Percentiles rank a stretch among this genome's conserved stretches.
Evolutionary conservation across 129 eudicot species (phyloP).

Genomic region (Kitagawia praeruptora): DNA sequence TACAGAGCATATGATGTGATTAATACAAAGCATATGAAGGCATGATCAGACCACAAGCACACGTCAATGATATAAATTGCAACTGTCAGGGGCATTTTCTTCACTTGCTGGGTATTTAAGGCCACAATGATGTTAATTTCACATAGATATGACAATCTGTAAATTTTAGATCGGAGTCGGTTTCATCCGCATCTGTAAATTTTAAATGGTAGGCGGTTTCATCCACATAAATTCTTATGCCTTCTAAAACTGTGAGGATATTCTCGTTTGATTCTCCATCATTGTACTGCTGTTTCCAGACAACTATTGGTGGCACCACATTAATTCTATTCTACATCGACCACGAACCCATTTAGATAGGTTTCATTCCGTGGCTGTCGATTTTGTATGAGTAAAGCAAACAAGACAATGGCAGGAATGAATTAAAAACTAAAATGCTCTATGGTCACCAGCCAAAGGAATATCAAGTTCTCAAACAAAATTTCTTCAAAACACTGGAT

Average conservation of each 20-base stretch:
- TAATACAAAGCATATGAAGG: not conserved
- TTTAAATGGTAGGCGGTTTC: not conserved
- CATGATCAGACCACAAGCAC: not conserved
- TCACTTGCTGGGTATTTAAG: not conserved
- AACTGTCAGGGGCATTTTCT: not conserved
- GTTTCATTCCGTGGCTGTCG: not conserved
- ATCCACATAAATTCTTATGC: not conserved
- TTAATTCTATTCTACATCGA: not conserved
- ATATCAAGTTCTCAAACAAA: not conserved
- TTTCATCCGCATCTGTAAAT: not conserved
- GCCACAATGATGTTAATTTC: not conserved
- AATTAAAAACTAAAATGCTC: not conserved
- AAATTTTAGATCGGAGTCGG: not conserved
- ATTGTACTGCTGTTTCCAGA: not conserved
- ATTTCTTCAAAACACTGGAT: not conserved
- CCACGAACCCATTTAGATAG: not conserved
- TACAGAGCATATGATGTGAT: not conserved
- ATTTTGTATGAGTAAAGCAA: not conserved
- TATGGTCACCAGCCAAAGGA: not conserved
- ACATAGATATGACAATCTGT: not conserved
- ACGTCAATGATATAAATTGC: not conserved
- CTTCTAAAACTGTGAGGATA: not conserved
- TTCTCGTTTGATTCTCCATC: conserved; percentile 5
- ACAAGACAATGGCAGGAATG: not conserved
- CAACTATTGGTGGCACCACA: not conserved